Base-by-base conservation (phyloP, 331 rosid genomes). In the Prunus yedoensis region DNA sequence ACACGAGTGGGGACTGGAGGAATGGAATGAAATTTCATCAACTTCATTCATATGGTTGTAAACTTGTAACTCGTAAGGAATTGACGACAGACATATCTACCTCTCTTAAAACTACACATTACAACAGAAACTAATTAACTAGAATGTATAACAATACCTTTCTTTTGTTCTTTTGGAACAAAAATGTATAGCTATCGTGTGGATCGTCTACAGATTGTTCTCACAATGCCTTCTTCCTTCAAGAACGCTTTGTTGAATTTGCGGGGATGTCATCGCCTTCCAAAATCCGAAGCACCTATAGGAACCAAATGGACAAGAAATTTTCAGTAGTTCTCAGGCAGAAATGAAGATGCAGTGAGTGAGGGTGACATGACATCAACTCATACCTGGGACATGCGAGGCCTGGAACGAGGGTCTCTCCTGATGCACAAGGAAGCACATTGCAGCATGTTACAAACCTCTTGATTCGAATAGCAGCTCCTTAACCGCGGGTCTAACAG, bases 361-460 rank as follows among this genome's bases (percentile, higher is more conserved):
- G 18, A n/a, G 52, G 17, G 51, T 1, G 3, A 41, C 49, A 2
- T 17, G 66, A 58, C 17, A 41, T 10, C 41, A 43, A 72, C 25
- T 13, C 56, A 4, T 75, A 94, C 99, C 97, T 90, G 97, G 71
- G 99, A 95, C 96, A 92, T 93, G 54, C 97, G 91, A 41, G 97
- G 99, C 83, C 99, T 85, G 56, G 83, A 78, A 70, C 83, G 88
- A 67, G 94, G 94, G 50, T 90, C 97, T 4, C 84, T 77, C 73
- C 84, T 73, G 59, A 95, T 89, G 83, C 99, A 92, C 85, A 90
- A 76, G 61, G 93, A 89, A 15, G 92, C 94, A 54, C 99, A 92
- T 64, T 78, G 86, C 84, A 95, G 82, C 93, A 95, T 88, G 62
- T 89, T 87, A 70, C 67, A 52, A 73, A 90, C 89, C 79, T 95